Evolutionary conservation across 768 basidiomycete genomes (phyloP).

Genomic region (Amanita thiersii): DNA sequence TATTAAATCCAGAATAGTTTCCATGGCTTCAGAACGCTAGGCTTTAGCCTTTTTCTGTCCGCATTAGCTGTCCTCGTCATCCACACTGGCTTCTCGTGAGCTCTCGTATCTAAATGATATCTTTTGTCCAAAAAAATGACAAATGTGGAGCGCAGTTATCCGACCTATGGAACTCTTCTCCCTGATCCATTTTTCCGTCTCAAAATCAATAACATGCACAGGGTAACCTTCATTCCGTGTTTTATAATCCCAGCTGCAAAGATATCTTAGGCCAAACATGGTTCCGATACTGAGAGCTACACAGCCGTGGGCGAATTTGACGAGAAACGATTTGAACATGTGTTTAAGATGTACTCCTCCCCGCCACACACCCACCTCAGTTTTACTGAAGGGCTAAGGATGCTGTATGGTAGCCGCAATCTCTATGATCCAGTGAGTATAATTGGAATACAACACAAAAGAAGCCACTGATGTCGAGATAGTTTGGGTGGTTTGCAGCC

Average conservation of each 20-base stretch:
- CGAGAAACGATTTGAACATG: slow-evolving; percentile 26
- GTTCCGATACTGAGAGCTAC: slow-evolving; percentile 31
- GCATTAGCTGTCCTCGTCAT: slow-evolving; percentile 28
- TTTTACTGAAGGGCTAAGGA: slow-evolving; percentile 28
- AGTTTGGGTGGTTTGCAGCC: slow-evolving; percentile 37
- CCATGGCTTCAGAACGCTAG: slow-evolving; percentile 27
- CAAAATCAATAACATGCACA: slow-evolving; percentile 29
- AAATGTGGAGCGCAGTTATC: slow-evolving; percentile 20
- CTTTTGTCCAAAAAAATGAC: neutral
- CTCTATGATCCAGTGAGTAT: slow-evolving; percentile 26
- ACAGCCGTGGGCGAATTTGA: slow-evolving; percentile 32
- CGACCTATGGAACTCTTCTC: slow-evolving; percentile 25
- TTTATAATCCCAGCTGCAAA: neutral
- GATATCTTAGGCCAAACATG: slow-evolving; percentile 28
- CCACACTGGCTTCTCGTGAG: slow-evolving; percentile 34
- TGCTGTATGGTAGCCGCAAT: slow-evolving; percentile 33
- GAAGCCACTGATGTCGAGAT: neutral
- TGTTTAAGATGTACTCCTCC: slow-evolving; percentile 33
- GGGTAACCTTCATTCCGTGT: slow-evolving; percentile 16
- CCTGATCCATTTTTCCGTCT: slow-evolving; percentile 38
- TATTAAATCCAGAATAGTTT: slow-evolving; percentile 19
- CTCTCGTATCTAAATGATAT: slow-evolving; percentile 1
- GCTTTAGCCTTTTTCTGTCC: slow-evolving; percentile 28
- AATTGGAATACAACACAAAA: neutral
- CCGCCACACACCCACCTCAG: slow-evolving; percentile 31